Percentiles rank a stretch among this genome's conserved stretches.
Evolutionary conservation across 2,329 filamentous ascomycete species (phyloP).

Genomic region (Diaporthe sp.): DNA sequence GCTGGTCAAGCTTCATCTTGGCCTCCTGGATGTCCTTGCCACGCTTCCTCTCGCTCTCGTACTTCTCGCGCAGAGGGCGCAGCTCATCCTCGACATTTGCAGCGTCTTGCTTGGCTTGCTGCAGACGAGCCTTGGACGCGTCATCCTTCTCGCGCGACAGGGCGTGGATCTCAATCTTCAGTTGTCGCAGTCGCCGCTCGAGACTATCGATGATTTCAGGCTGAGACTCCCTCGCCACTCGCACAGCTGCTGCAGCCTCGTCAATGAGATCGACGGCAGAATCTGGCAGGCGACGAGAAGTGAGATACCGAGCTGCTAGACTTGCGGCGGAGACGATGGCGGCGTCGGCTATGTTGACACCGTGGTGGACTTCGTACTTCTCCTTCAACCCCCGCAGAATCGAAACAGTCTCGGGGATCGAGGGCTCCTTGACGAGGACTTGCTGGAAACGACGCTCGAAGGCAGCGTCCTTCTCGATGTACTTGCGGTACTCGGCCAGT

Average conservation of each 20-base stretch:
- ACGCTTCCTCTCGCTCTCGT: constrained; percentile 91
- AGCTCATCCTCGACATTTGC: constrained; percentile 96
- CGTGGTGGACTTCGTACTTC: constrained; percentile 97
- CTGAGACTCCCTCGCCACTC: constrained; percentile 95
- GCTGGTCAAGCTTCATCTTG: constrained; percentile 92
- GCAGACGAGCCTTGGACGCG: constrained; percentile 86
- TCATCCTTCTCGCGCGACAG: constrained; percentile 95
- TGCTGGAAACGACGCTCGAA: constrained; percentile 99
- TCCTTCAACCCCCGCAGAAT: constrained; percentile 99
- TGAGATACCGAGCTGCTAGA: constrained; percentile 93
- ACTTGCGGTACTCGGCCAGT: constrained; percentile 95
- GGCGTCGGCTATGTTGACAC: constrained; percentile 94
- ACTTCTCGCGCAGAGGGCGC: constrained; percentile 92
- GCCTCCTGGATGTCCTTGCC: constrained; percentile 93
- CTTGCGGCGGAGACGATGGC: constrained; percentile 94
- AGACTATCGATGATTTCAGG: constrained; percentile 96
- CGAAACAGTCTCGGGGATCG: constrained; percentile 90
- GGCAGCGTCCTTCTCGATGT: constrained; percentile 98
- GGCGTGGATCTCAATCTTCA: constrained; percentile 98
- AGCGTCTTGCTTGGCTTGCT: constrained; percentile 88
- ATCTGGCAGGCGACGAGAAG: constrained; percentile 89
- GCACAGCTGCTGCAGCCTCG: constrained; percentile 95
- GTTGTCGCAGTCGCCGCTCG: constrained; percentile 88
- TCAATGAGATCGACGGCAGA: constrained; percentile 97
- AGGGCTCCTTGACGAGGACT: constrained; percentile 95